Conservation (phyloP, 192 early-diverging fungal species). For the Entomortierella chlamydospora region DNA sequence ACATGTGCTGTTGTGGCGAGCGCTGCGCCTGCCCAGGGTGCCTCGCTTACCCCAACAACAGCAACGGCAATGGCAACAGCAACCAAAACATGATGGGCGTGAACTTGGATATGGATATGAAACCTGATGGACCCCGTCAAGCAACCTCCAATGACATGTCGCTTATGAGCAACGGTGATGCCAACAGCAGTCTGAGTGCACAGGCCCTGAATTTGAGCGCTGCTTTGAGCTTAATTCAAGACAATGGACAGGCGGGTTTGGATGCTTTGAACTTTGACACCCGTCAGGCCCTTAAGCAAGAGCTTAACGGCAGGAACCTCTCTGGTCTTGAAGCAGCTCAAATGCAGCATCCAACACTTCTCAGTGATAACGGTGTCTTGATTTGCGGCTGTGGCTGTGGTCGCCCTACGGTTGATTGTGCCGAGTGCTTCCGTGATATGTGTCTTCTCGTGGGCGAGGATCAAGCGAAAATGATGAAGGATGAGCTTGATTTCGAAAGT, state of each 20-base stretch:
- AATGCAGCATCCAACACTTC: slow-evolving; percentile 44
- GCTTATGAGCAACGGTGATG: not conserved
- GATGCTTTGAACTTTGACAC: slow-evolving; percentile 5
- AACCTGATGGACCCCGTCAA: not conserved
- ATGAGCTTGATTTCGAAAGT: slow-evolving; percentile 24
- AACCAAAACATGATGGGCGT: not conserved
- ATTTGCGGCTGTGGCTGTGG: slow-evolving; percentile 55
- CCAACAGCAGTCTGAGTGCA: not conserved
- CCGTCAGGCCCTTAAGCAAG: slow-evolving; percentile 28
- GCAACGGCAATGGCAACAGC: slow-evolving; percentile 34
- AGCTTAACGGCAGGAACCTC: slow-evolving; percentile 14
- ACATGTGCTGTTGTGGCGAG: slow-evolving; percentile 54
- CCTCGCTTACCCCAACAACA: slow-evolving; percentile 53
- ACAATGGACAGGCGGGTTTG: slow-evolving; percentile 2
- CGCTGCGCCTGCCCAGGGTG: slow-evolving; percentile 51
- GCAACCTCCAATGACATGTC: slow-evolving; percentile 3
- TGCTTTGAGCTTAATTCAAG: slow-evolving; percentile 26
- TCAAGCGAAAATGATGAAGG: slow-evolving; percentile 46
- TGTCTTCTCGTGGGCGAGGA: slow-evolving; percentile 42
- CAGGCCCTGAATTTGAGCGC: slow-evolving; percentile 27
- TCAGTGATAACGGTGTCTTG: slow-evolving; percentile 40
- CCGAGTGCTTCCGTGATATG: slow-evolving; percentile 53
- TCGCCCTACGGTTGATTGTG: slow-evolving; percentile 46
- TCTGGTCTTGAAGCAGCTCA: slow-evolving; percentile 25
- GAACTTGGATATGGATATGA: not conserved